Conservation (phyloP, 140 eudicot species). For the Cichorium intybus region DNA sequence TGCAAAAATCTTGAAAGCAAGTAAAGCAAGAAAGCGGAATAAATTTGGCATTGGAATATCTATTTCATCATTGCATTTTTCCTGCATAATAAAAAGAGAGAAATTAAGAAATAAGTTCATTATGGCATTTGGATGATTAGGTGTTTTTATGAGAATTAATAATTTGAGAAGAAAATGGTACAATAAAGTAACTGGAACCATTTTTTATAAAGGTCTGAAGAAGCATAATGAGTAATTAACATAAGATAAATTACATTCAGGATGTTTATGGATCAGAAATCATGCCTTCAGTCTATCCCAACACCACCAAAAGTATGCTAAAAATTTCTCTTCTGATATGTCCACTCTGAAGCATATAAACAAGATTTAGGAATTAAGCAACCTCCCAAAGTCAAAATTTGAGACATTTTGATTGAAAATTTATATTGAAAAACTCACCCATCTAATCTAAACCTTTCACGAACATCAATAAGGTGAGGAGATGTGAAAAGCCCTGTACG, state of each 20-base stretch:
- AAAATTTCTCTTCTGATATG: conserved; percentile 82
- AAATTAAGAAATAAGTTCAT: conserved; percentile 1
- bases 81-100: conserved; percentile 45
- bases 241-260: conserved; percentile 27
- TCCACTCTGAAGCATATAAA: conserved; percentile 57
- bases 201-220: not conserved
- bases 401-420: not conserved
- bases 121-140: not conserved
- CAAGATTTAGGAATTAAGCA: conserved; percentile 10
- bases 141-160: not conserved
- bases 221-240: conserved; percentile 1
- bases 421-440: conserved; percentile 53
- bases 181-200: conserved; percentile 5
- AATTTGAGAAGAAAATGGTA: conserved; percentile 6
- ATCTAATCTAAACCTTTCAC: conserved; percentile 88
- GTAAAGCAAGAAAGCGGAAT: conserved; percentile 91
- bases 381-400: not conserved
- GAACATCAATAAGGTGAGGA: conserved; percentile 97
- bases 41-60: conserved; percentile 94
- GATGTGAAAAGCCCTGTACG: conserved; percentile 95
- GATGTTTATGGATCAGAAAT: conserved; percentile 25
- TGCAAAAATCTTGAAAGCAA: conserved; percentile 89
- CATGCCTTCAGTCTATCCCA: conserved; percentile 90
- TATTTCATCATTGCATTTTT: conserved; percentile 58
- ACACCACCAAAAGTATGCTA: conserved; percentile 99